Conservation (phyloP, 176 grass and related monocot genomes). For the Carex littledalei region DNA sequence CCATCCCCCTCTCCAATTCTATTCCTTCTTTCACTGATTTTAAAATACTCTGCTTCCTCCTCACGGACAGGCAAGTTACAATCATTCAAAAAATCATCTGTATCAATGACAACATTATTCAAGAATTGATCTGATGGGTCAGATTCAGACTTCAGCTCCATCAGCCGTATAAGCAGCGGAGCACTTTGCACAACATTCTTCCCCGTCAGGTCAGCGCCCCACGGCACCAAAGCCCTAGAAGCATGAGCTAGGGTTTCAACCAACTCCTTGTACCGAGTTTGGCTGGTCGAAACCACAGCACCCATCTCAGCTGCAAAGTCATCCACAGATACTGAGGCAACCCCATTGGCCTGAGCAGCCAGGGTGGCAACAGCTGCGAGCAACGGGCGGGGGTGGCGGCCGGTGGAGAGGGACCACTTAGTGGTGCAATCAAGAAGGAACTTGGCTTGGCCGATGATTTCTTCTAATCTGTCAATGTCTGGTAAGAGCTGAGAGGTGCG, state of each 20-base stretch:
- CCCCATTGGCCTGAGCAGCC: conserved; percentile 38
- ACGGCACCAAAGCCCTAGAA: conserved; percentile 44
- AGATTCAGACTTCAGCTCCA: conserved; percentile 47
- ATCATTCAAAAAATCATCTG: conserved; percentile 23
- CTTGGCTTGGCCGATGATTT: conserved; percentile 41
- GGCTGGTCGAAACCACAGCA: conserved; percentile 36
- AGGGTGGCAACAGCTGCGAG: conserved; percentile 41
- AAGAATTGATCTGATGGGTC: conserved; percentile 23
- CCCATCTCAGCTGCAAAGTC: conserved; percentile 43
- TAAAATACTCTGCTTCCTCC: conserved; percentile 47
- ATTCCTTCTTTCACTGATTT: background rate
- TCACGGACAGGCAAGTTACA: background rate
- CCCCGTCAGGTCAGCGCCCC: conserved; percentile 53
- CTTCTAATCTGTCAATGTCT: conserved; percentile 16
- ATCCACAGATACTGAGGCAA: conserved; percentile 29
- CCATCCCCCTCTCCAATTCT: conserved; percentile 13
- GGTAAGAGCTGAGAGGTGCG: conserved; percentile 28
- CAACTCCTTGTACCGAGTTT: conserved; percentile 48
- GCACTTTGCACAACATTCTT: conserved; percentile 53
- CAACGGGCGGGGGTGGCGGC: conserved; percentile 49
- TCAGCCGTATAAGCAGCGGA: conserved; percentile 46
- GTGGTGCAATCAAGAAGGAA: conserved; percentile 61
- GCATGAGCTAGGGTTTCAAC: conserved; percentile 38
- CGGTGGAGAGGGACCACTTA: conserved; percentile 77
- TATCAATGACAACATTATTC: conserved; percentile 29